A percentile compares a stretch with the other conserved stretches of the same genome.
Evolutionary conservation across 768 basidiomycete species (phyloP).

Genomic region (Arthromyces matolae): DNA sequence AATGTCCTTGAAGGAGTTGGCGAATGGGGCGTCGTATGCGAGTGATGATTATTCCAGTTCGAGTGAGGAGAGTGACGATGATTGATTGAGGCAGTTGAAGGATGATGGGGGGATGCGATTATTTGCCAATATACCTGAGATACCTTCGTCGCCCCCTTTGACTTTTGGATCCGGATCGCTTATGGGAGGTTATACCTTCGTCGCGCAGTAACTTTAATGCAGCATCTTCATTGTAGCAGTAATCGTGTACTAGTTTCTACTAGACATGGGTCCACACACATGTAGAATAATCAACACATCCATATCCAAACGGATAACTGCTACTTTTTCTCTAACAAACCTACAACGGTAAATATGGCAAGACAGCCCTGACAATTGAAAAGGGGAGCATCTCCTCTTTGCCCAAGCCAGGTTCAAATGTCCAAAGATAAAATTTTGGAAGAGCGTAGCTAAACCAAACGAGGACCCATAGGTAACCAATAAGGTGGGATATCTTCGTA

Average conservation of each 20-base stretch:
- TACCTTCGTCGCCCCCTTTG: too few relatives aligned
- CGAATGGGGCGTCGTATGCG: conserved; percentile 21
- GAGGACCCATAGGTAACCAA: conserved; percentile 7
- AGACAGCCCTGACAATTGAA: neutral
- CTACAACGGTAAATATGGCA: too few relatives aligned
- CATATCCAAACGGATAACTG: too few relatives aligned
- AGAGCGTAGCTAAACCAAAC: conserved; percentile 1
- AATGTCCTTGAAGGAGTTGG: conserved; percentile 17
- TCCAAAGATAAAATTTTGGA: neutral
- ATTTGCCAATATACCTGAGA: neutral
- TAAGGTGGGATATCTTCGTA: neutral
- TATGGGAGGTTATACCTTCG: too few relatives aligned
- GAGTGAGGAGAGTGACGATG: conserved; percentile 55
- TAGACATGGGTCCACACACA: too few relatives aligned
- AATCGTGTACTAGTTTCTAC: too few relatives aligned
- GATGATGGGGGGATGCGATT: neutral
- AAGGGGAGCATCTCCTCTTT: conserved; percentile 3
- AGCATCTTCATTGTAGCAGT: too few relatives aligned
- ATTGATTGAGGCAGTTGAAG: conserved; percentile 27
- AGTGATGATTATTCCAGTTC: conserved; percentile 49
- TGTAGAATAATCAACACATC: too few relatives aligned
- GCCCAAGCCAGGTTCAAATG: neutral
- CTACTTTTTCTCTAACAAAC: too few relatives aligned
- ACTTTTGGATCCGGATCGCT: neutral
- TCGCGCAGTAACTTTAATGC: too few relatives aligned